Evolutionary conservation across 257 asterid species (phyloP).

Genomic region (Ehretia macrophylla): DNA sequence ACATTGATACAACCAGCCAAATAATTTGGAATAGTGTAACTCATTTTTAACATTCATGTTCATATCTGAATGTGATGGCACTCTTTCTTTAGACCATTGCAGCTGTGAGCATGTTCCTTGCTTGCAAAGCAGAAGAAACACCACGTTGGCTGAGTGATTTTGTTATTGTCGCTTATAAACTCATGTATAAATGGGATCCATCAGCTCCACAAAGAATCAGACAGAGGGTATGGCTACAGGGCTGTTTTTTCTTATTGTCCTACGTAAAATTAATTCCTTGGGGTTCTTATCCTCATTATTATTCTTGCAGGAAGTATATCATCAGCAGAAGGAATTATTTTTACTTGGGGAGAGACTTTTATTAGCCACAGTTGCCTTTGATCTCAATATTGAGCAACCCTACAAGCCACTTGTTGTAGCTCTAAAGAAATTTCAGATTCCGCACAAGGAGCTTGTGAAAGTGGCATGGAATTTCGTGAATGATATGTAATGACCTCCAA

Average conservation of each 20-base stretch:
- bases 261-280: not conserved
- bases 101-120: slow-evolving; percentile 53
- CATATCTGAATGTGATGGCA: slow-evolving; percentile 15
- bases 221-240: slow-evolving; percentile 36
- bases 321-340: slow-evolving; percentile 42
- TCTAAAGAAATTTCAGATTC: slow-evolving; percentile 38
- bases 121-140: slow-evolving; percentile 61
- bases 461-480: slow-evolving; percentile 68
- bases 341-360: slow-evolving; percentile 47
- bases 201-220: slow-evolving; percentile 46
- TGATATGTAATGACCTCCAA: slow-evolving; percentile 41
- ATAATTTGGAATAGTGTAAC: not conserved
- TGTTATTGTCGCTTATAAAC: slow-evolving; percentile 38
- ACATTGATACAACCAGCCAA: not conserved
- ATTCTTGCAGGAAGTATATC: slow-evolving; percentile 39
- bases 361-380: slow-evolving; percentile 54
- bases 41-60: slow-evolving; percentile 9
- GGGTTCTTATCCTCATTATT: slow-evolving; percentile 10
- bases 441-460: slow-evolving; percentile 41
- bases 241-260: not conserved
- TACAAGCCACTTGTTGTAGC: slow-evolving; percentile 58
- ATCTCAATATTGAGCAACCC: slow-evolving; percentile 56
- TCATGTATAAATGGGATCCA: slow-evolving; percentile 54
- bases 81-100: slow-evolving; percentile 43
- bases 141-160: slow-evolving; percentile 51